phyloP scores from a whole-genome alignment of 2,329 filamentous ascomycete species.

The Remersonia thermophila region DNA sequence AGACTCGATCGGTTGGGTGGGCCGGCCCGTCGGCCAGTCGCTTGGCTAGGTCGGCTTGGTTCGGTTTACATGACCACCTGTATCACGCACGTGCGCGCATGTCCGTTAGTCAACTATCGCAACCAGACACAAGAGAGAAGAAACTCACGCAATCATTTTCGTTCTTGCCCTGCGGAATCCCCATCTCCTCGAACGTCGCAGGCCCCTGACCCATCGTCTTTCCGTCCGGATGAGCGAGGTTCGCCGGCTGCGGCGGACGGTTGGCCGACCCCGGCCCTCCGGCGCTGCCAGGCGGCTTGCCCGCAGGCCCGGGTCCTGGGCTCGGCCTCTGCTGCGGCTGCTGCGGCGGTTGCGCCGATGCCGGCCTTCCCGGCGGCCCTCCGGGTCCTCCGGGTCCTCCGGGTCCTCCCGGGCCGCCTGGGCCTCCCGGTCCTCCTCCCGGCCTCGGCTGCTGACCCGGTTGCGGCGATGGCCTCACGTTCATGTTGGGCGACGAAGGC shows the following conservation, averaged over 20 bases:
- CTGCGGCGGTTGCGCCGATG: constrained; percentile 1
- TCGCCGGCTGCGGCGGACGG: constrained; percentile 18
- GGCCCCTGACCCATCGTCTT: constrained; percentile 58
- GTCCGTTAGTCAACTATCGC: no score
- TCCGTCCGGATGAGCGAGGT: constrained; percentile 16
- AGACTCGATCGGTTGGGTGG: no score
- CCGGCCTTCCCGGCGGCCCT: no score
- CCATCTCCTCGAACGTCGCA: constrained; percentile 97
- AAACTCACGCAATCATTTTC: constrained; percentile 80
- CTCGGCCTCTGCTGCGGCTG: no score
- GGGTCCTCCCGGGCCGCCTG: no score
- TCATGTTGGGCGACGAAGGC: constrained; percentile 2
- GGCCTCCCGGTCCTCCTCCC: neutral
- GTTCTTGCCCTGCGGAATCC: constrained; percentile 69
- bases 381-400: no score
- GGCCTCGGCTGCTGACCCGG: constrained; percentile 4
- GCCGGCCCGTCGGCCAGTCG: no score
- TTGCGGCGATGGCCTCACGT: constrained; percentile 1
- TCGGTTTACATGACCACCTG: no score
- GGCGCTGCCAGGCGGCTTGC: no score
- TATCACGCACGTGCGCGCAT: no score
- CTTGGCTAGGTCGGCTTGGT: no score
- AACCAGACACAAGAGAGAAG: neutral
- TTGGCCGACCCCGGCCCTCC: no score
- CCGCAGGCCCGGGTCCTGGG: constrained; percentile 7